phyloP scores from a whole-genome alignment of 2,329 filamentous ascomycete genomes.

The Colletotrichum plurivorum region DNA sequence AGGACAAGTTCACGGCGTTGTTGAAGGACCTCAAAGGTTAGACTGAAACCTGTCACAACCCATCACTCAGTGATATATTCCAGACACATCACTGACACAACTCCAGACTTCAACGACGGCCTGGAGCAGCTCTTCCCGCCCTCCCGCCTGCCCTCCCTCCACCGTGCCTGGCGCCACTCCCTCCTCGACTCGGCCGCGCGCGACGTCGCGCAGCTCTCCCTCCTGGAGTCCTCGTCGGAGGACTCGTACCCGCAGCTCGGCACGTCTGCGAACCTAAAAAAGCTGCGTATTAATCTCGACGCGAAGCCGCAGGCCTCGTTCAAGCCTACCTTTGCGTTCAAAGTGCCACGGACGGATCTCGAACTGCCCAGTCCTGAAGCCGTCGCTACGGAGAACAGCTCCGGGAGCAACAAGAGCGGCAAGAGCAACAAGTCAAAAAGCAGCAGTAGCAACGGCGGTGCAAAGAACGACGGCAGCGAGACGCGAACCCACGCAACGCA shows the following conservation, averaged over 20 bases:
- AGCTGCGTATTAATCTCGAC: slow-evolving; percentile 63
- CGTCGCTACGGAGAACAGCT: slow-evolving; percentile 21
- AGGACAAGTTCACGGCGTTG: slow-evolving; percentile 59
- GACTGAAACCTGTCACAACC: too few relatives aligned
- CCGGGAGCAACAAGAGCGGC: slow-evolving; percentile 33
- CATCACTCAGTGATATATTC: neutral
- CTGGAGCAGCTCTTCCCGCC: slow-evolving; percentile 62
- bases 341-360: slow-evolving; percentile 52
- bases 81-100: neutral
- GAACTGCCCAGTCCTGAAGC: slow-evolving; percentile 44
- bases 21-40: slow-evolving; percentile 58
- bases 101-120: slow-evolving; percentile 61
- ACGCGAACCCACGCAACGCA: slow-evolving; percentile 48
- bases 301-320: slow-evolving; percentile 50
- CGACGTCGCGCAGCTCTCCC: slow-evolving; percentile 56
- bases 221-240: slow-evolving; percentile 58
- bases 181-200: slow-evolving; percentile 61
- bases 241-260: slow-evolving; percentile 59
- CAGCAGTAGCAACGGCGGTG: neutral
- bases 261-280: slow-evolving; percentile 59
- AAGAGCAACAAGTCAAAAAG: slow-evolving; percentile 34
- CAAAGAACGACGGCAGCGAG: neutral
- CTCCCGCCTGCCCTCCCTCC: slow-evolving; percentile 56
- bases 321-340: slow-evolving; percentile 38
- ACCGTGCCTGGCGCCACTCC: slow-evolving; percentile 62